phyloP scores from a whole-genome alignment of 306 rosid genomes.

The Astragalus membranaceus region DNA sequence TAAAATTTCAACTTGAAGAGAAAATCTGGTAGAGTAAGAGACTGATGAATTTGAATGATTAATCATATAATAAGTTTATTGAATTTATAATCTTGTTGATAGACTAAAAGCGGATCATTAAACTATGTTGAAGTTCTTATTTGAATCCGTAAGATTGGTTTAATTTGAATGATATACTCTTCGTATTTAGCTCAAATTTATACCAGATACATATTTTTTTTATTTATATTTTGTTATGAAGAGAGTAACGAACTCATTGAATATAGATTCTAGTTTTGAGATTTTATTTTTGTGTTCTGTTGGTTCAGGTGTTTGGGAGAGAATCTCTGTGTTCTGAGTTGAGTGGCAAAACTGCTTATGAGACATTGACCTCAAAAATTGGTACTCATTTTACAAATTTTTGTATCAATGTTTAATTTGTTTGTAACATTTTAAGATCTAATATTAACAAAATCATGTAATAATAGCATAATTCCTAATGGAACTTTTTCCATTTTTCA shows the following conservation, averaged over 20 bases:
- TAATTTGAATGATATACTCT: too few relatives aligned
- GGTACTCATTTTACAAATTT: neutral
- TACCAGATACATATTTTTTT: too few relatives aligned
- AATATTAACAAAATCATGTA: neutral
- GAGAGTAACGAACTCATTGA: too few relatives aligned
- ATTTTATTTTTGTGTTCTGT: neutral
- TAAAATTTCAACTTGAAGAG: neutral
- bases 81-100: neutral
- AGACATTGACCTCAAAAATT: conserved; percentile 35
- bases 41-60: neutral
- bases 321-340: conserved; percentile 45
- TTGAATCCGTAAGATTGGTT: too few relatives aligned
- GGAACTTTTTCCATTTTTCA: neutral
- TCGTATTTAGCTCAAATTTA: too few relatives aligned
- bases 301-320: conserved; percentile 54
- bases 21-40: too few relatives aligned
- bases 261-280: too few relatives aligned
- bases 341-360: conserved; percentile 26
- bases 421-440: neutral
- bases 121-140: too few relatives aligned
- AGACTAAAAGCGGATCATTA: too few relatives aligned
- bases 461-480: neutral
- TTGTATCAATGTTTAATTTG: neutral
- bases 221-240: too few relatives aligned
- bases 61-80: neutral